Evolutionary conservation across 2,329 filamentous ascomycete genomes (phyloP).

Genomic region (Scedosporium minutisporum): DNA sequence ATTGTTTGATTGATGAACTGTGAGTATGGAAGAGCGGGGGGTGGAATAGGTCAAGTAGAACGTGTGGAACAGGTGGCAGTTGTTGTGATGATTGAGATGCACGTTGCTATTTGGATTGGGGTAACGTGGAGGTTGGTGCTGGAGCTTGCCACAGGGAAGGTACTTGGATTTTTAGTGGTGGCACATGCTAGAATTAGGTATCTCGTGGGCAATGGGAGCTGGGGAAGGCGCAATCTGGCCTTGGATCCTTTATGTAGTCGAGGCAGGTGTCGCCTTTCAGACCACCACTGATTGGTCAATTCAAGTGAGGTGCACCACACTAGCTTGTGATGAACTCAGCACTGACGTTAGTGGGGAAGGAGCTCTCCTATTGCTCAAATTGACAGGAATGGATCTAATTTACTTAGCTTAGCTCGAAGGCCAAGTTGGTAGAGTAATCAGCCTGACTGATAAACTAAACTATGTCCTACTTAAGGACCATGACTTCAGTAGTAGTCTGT

Average conservation of each 20-base stretch:
- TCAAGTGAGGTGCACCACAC: background rate
- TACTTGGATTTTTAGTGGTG: background rate
- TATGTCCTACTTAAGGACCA: too few relatives aligned
- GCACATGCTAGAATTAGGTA: background rate
- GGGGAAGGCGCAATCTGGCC: background rate
- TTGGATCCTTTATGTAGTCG: background rate
- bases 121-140: background rate
- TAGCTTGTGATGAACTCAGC: too few relatives aligned
- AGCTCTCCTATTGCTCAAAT: too few relatives aligned
- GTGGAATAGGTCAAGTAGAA: background rate
- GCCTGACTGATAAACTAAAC: too few relatives aligned
- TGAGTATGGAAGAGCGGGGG: background rate
- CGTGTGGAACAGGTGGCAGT: background rate
- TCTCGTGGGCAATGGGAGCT: background rate
- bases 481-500: too few relatives aligned
- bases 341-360: too few relatives aligned
- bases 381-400: too few relatives aligned
- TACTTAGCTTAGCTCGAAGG: too few relatives aligned
- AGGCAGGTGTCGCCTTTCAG: background rate
- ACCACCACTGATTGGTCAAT: background rate
- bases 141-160: background rate
- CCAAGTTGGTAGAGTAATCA: too few relatives aligned
- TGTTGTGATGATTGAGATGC: background rate
- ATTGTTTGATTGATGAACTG: slow-evolving; percentile 25
- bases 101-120: background rate